Base-by-base conservation (phyloP, 225 moss, liverwort and hornwort genomes). In the Polytrichum formosum region DNA sequence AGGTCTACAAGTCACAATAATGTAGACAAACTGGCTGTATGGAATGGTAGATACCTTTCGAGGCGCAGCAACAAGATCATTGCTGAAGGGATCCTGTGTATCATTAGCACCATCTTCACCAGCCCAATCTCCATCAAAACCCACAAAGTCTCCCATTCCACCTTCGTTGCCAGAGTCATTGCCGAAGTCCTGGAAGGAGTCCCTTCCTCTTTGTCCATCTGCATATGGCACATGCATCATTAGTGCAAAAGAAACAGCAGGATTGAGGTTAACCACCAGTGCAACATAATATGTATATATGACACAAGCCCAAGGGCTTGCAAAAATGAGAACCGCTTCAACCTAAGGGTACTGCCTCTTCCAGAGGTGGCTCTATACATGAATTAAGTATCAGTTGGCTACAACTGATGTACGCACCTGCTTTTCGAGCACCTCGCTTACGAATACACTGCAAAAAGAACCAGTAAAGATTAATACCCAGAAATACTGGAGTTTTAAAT, bases 31-130 rank as follows among this genome's bases (percentile, higher is more conserved):
- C 37, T 37, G 37, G 37, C 37, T 37, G 2, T 8, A 37, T 37
- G 13, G 13, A 37, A 37, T 37, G 37, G 13, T 13, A 37, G 13
- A 21, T 80, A 94, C 94, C 92, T 94, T 98, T 70, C 94, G 85
- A 63, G 98, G 94, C 72, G 79, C 90, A 60, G 91, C 78, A 75
- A 98, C 85, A 53, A 98, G 75, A 76, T 91, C 91, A 75, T 67
- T 75, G 54, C 59, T 75, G 26, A 81, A 68, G 61, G 85, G 76
- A 61, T 94, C 87, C 62, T 90, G 91, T 33, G 82, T 61, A 62
- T 94, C 90, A 80, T 85, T 72, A 26, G 81, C 79, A 53, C 66
- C 88, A 65, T 77, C 70, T 55, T 83, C 86, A 56, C 79, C 89
- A 67, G 69, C 74, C 90, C 90, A 90, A 66, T 80, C 88, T 61